phyloP scores from a whole-genome alignment of 257 asterid genomes.

The Schizonepeta tenuifolia region DNA sequence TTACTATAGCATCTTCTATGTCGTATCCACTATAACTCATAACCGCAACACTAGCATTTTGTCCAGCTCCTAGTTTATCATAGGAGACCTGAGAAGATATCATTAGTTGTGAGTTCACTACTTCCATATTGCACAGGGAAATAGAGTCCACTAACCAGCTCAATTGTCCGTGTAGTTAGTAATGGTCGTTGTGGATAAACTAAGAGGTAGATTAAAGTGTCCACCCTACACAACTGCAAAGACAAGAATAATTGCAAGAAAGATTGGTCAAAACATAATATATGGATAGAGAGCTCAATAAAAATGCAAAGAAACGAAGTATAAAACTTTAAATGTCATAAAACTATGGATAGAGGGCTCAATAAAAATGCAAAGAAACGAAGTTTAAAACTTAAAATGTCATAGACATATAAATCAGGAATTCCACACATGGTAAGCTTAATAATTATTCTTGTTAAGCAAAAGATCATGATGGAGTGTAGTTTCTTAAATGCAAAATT shows the following conservation, averaged over 20 bases:
- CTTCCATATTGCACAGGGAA: slow-evolving; percentile 12
- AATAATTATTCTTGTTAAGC: neutral
- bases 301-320: neutral
- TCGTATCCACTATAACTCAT: slow-evolving; percentile 99
- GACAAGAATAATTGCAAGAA: slow-evolving; percentile 20
- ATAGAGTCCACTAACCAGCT: slow-evolving; percentile 68
- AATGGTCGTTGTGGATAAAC: slow-evolving; percentile 98
- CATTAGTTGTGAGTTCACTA: slow-evolving; percentile 5
- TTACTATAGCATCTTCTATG: slow-evolving; percentile 98
- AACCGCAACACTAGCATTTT: slow-evolving; percentile 97
- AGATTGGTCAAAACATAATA: neutral
- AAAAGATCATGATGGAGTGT: slow-evolving; percentile 1
- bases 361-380: too few species aligned
- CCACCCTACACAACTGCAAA: slow-evolving; percentile 81
- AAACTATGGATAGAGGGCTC: too few species aligned
- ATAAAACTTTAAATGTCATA: too few species aligned
- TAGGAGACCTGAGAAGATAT: slow-evolving; percentile 59
- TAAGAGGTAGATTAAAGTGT: slow-evolving; percentile 79
- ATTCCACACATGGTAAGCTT: neutral
- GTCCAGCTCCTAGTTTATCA: slow-evolving; percentile 98
- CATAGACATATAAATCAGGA: neutral
- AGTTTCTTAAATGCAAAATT: slow-evolving; percentile 4
- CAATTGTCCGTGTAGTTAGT: slow-evolving; percentile 88
- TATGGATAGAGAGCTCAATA: neutral
- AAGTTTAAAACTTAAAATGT: too few species aligned